Evolutionary conservation across 495 filamentous ascomycete species (phyloP).

Genomic region (Hapsidospora chrysogenum): DNA sequence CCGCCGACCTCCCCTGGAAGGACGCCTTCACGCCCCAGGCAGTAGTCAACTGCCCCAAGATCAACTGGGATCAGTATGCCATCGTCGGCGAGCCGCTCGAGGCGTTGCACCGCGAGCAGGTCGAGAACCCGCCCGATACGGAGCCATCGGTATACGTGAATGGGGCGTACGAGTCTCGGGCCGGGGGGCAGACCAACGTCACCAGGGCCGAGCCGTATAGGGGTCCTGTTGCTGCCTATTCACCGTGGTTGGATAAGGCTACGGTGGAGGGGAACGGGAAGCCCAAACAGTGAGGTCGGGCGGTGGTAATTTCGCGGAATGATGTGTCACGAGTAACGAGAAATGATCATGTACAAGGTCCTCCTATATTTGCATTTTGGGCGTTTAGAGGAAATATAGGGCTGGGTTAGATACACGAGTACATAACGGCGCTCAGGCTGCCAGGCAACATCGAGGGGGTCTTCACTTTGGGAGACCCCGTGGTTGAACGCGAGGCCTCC

Average conservation of each 20-base stretch:
- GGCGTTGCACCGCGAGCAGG: conserved; percentile 66
- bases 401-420: too few species aligned
- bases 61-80: conserved; percentile 86
- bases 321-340: too few species aligned
- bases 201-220: conserved; percentile 9
- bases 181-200: conserved; percentile 16
- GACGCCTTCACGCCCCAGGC: conserved; percentile 41
- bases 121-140: conserved; percentile 37
- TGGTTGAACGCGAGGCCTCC: too few species aligned
- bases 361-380: too few species aligned
- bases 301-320: too few species aligned
- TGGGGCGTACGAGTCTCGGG: conserved; percentile 23
- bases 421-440: too few species aligned
- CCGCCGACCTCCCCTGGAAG: not conserved
- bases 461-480: too few species aligned
- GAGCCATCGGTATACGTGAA: conserved; percentile 23
- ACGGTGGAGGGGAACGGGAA: conserved; percentile 30
- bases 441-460: too few species aligned
- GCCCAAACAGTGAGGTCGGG: too few species aligned
- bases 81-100: conserved; percentile 67
- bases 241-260: conserved; percentile 48
- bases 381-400: too few species aligned
- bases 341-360: too few species aligned
- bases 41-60: conserved; percentile 63
- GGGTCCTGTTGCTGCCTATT: conserved; percentile 61